Conservation (phyloP, 2,329 filamentous ascomycete genomes). For the Fusarium sp. region DNA sequence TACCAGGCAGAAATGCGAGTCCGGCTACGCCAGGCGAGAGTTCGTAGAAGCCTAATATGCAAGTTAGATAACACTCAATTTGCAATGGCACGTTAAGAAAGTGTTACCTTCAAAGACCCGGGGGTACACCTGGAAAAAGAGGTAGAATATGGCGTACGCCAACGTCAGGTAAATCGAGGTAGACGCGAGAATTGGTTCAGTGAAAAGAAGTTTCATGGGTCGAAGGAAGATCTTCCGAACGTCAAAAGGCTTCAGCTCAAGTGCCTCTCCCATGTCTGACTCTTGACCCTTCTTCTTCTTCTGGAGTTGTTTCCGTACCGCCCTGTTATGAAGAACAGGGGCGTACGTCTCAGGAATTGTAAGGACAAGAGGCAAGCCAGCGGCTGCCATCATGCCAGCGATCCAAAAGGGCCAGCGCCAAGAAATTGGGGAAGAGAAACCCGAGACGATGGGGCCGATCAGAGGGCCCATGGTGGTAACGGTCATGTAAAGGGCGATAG, state of each 20-base stretch:
- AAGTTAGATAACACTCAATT: constrained; percentile 7
- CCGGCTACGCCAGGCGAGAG: constrained; percentile 64
- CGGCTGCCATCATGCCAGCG: constrained; percentile 49
- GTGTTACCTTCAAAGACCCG: constrained; percentile 60
- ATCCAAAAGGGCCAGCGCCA: constrained; percentile 62
- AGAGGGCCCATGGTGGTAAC: constrained; percentile 56
- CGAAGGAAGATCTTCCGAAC: constrained; percentile 65
- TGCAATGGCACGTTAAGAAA: not conserved
- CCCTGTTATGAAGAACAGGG: constrained; percentile 66
- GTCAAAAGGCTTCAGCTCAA: constrained; percentile 55
- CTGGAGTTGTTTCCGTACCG: constrained; percentile 63
- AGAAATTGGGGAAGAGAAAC: constrained; percentile 63
- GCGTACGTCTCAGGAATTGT: constrained; percentile 64
- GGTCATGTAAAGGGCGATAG: constrained; percentile 55
- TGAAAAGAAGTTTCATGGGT: constrained; percentile 64
- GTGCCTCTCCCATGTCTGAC: constrained; percentile 55
- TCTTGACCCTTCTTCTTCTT: constrained; percentile 59
- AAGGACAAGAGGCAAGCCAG: constrained; percentile 53
- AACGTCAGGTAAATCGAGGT: constrained; percentile 66
- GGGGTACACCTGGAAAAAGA: constrained; percentile 67
- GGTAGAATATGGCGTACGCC: constrained; percentile 67
- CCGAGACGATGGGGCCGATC: constrained; percentile 67
- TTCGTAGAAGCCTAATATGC: constrained; percentile 53
- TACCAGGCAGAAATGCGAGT: constrained; percentile 65
- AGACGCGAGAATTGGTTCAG: constrained; percentile 66